Conservation (phyloP, 257 asterid genomes). For the Hygrophila difformis region DNA sequence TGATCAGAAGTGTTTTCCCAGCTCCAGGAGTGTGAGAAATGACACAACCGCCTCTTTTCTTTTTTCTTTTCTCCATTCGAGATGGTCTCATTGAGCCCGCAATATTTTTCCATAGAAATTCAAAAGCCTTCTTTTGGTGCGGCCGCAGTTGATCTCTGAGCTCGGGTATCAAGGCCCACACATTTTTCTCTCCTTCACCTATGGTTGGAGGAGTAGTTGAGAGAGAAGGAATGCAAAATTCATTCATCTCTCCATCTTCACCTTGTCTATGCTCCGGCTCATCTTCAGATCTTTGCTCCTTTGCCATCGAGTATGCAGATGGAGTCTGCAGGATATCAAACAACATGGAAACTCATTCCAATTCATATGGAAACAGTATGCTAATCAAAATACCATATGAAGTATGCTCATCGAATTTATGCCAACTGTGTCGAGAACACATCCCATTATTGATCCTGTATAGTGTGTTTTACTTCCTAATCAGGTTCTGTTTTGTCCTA, state of each 20-base stretch:
- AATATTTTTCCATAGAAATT: slow-evolving; percentile 87
- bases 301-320: slow-evolving; percentile 20
- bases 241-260: slow-evolving; percentile 31
- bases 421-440: no score
- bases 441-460: no score
- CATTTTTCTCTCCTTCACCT: slow-evolving; percentile 52
- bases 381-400: no score
- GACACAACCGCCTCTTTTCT: slow-evolving; percentile 85
- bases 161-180: slow-evolving; percentile 88
- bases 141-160: slow-evolving; percentile 51
- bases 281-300: slow-evolving; percentile 54
- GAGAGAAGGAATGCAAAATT: slow-evolving; percentile 26
- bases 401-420: no score
- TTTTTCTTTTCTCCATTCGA: slow-evolving; percentile 54
- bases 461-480: no score
- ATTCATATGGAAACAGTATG: not conserved
- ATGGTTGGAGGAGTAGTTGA: slow-evolving; percentile 35
- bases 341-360: not conserved
- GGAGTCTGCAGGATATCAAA: slow-evolving; percentile 30
- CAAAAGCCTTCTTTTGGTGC: slow-evolving; percentile 84
- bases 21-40: slow-evolving; percentile 98
- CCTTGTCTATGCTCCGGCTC: slow-evolving; percentile 30
- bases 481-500: no score
- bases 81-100: slow-evolving; percentile 82
- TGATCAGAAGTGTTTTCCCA: slow-evolving; percentile 84